These are phyloP conservation scores for Discostella stelligera DNA, from an alignment of 352 stramenopile species.

Conservation along the genomic window DNA sequence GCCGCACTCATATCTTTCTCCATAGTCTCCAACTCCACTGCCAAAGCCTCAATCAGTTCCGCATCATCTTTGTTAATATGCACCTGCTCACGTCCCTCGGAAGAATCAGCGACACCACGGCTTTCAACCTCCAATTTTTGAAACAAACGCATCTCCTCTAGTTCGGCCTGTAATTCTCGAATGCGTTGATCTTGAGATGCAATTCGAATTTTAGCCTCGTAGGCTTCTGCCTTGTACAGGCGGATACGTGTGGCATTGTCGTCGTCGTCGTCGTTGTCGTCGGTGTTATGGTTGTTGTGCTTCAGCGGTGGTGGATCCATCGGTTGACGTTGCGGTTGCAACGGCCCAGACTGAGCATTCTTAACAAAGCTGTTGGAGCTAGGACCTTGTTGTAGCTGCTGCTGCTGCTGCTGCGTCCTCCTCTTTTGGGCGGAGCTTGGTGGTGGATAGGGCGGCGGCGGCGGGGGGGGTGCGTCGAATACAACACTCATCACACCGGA, in stretches of 20 bases:
- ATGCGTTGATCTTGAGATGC: conserved; percentile 37
- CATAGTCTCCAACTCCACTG: conserved; percentile 23
- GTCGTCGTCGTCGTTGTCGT: not conserved
- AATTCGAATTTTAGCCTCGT: conserved; percentile 34
- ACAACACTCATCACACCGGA: too few relatives aligned
- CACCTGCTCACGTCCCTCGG: not conserved
- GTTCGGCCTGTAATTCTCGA: conserved; percentile 24
- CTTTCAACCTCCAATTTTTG: not conserved
- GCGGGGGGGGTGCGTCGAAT: too few relatives aligned
- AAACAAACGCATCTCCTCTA: conserved; percentile 32
- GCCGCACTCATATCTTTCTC: conserved; percentile 21
- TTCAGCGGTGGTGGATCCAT: not conserved
- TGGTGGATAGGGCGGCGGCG: too few relatives aligned
- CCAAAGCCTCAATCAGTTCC: conserved; percentile 38
- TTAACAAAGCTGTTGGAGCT: too few relatives aligned
- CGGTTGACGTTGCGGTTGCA: not conserved
- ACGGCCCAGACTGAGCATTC: not conserved
- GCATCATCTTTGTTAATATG: conserved; percentile 25
- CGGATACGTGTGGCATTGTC: conserved; percentile 16
- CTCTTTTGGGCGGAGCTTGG: too few relatives aligned
- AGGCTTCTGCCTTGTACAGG: conserved; percentile 40
- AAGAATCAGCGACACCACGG: not conserved
- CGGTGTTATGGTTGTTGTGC: not conserved
- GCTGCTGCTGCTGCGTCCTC: too few relatives aligned
- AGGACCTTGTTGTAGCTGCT: too few relatives aligned